Percentiles rank a stretch among this genome's conserved stretches.
phyloP scores from a whole-genome alignment of 768 basidiomycete species.

The Mycena vitilis region DNA sequence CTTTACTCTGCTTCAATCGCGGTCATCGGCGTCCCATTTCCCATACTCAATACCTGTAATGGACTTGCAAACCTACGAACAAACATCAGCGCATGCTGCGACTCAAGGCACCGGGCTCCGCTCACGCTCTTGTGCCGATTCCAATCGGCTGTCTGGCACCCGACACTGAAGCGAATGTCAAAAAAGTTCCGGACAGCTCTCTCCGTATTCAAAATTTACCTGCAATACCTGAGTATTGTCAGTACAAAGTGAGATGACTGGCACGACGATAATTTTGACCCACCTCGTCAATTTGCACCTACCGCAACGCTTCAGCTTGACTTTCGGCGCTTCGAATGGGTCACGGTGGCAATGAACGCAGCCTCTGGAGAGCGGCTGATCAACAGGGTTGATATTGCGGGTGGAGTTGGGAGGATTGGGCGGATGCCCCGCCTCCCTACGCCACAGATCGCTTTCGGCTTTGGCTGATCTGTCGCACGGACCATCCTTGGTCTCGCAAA shows the following conservation, averaged over 20 bases:
- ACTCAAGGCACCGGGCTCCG: not conserved
- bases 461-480: constrained; percentile 22
- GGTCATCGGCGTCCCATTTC: constrained; percentile 18
- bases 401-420: constrained; percentile 23
- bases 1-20: constrained; percentile 13
- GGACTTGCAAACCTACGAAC: constrained; percentile 18
- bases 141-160: constrained; percentile 21
- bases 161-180: constrained; percentile 2
- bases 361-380: constrained; percentile 22
- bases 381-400: constrained; percentile 14
- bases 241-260: not conserved
- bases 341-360: constrained; percentile 25
- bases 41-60: constrained; percentile 13
- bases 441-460: constrained; percentile 27
- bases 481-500: constrained; percentile 25
- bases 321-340: constrained; percentile 11
- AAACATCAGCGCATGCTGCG: not conserved
- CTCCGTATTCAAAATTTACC: constrained; percentile 8
- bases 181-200: not conserved
- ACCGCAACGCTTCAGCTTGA: constrained; percentile 23
- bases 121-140: constrained; percentile 16
- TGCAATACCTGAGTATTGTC: constrained; percentile 20
- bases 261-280: not conserved
- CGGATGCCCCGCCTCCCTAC: not conserved
- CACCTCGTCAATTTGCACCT: constrained; percentile 24